phyloP scores from a whole-genome alignment of 352 stramenopile genomes.

The Globisporangium takayamanum region DNA sequence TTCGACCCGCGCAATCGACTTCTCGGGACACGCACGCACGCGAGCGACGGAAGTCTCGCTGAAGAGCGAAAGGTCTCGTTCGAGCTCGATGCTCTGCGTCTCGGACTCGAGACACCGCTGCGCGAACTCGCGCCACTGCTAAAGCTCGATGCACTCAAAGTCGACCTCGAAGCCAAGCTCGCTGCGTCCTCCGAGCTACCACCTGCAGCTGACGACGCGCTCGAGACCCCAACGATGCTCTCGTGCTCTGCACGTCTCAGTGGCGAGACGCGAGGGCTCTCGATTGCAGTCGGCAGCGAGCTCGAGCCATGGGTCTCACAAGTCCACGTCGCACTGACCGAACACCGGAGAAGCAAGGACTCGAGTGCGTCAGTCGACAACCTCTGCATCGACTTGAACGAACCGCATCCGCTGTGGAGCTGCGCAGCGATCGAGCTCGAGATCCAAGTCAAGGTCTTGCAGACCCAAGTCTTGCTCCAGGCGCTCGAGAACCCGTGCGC shows the following conservation, averaged over 20 bases:
- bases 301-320: conserved; percentile 16
- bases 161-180: conserved; percentile 12
- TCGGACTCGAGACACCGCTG: not conserved
- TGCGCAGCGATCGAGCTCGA: conserved; percentile 36
- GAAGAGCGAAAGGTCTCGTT: conserved; percentile 7
- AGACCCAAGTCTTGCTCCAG: conserved; percentile 30
- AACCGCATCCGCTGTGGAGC: conserved; percentile 1
- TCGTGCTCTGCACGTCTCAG: conserved; percentile 5
- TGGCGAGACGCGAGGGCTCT: conserved; percentile 8
- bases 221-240: not conserved
- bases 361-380: not conserved
- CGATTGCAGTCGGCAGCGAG: not conserved
- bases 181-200: not conserved
- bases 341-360: not conserved
- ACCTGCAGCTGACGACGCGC: not conserved
- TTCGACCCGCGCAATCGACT: conserved; percentile 3
- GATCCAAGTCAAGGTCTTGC: conserved; percentile 53
- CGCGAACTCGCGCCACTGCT: conserved; percentile 1
- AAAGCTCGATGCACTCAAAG: conserved; percentile 7
- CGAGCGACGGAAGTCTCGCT: not conserved
- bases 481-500: conserved; percentile 29
- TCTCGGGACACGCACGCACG: not conserved
- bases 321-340: conserved; percentile 7
- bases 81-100: conserved; percentile 2
- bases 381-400: too few species aligned